A percentile compares a stretch with the other conserved stretches of the same genome.
phyloP scores from a whole-genome alignment of 129 eudicot genomes.

The Gnaphalium uliginosum region DNA sequence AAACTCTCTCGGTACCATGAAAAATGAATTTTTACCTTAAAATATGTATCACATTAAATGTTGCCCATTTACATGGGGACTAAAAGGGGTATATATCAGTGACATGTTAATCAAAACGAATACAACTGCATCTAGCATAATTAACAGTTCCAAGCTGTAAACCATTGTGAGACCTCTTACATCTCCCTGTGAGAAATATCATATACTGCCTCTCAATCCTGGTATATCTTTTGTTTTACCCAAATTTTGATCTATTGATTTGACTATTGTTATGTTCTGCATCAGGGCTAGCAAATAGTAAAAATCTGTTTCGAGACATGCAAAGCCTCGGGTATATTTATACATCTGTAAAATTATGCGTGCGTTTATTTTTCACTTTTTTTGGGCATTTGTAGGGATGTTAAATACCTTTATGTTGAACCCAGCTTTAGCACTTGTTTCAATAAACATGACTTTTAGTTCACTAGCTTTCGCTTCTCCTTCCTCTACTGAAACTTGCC shows the following conservation, averaged over 20 bases:
- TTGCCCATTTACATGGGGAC: background rate
- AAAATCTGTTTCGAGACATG: background rate
- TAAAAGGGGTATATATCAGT: background rate
- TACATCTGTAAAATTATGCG: background rate
- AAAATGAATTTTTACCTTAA: background rate
- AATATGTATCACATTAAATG: background rate
- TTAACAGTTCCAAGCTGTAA: background rate
- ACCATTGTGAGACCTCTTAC: background rate
- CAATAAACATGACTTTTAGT: constrained; percentile 60
- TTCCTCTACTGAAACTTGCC: constrained; percentile 75
- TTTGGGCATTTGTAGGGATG: background rate
- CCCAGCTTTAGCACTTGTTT: constrained; percentile 72
- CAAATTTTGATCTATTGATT: background rate
- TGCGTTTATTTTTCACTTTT: background rate
- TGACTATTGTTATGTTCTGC: background rate
- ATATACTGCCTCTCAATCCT: background rate
- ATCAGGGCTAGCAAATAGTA: background rate
- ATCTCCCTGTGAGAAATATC: background rate
- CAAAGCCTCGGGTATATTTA: background rate
- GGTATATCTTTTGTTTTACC: background rate
- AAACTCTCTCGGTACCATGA: background rate
- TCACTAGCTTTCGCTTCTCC: constrained; percentile 64
- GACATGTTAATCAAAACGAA: background rate
- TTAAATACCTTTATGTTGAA: constrained; percentile 58
- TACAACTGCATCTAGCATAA: too few species aligned